Conservation (phyloP, 2,329 filamentous ascomycete genomes). For the Arthrobotrys iridis region DNA sequence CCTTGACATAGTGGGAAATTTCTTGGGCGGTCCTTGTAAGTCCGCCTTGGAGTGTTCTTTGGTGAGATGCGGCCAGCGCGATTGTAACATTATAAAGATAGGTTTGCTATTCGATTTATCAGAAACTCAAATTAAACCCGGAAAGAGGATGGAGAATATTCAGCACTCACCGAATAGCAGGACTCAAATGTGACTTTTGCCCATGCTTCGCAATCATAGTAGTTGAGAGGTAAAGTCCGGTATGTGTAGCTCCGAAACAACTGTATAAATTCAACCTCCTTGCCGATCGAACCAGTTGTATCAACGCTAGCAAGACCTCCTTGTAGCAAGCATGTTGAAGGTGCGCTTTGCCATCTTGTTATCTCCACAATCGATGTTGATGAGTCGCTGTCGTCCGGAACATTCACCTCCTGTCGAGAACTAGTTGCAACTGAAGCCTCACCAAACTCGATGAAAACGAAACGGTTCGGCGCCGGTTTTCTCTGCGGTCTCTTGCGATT, state of each 20-base stretch:
- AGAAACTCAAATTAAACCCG: neutral
- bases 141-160: neutral
- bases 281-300: neutral
- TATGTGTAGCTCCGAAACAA: slow-evolving; percentile 42
- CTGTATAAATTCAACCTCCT: slow-evolving; percentile 36
- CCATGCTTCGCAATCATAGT: slow-evolving; percentile 20
- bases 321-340: slow-evolving; percentile 42
- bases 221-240: slow-evolving; percentile 28
- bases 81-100: slow-evolving; percentile 34
- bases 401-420: neutral
- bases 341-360: slow-evolving; percentile 41
- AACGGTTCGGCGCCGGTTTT: slow-evolving; percentile 35
- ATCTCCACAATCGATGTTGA: neutral
- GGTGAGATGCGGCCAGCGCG: slow-evolving; percentile 30
- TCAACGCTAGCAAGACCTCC: slow-evolving; percentile 6
- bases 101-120: slow-evolving; percentile 11
- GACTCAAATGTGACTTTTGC: slow-evolving; percentile 32
- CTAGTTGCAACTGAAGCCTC: neutral
- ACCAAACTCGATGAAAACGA: slow-evolving; percentile 50
- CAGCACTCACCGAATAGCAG: slow-evolving; percentile 12
- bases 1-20: slow-evolving; percentile 30
- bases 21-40: slow-evolving; percentile 12
- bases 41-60: slow-evolving; percentile 12
- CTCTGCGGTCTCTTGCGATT: slow-evolving; percentile 45
- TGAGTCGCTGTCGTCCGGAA: neutral